Conservation (phyloP, 2,329 filamentous ascomycete species). For the Stagonosporopsis vannaccii region DNA sequence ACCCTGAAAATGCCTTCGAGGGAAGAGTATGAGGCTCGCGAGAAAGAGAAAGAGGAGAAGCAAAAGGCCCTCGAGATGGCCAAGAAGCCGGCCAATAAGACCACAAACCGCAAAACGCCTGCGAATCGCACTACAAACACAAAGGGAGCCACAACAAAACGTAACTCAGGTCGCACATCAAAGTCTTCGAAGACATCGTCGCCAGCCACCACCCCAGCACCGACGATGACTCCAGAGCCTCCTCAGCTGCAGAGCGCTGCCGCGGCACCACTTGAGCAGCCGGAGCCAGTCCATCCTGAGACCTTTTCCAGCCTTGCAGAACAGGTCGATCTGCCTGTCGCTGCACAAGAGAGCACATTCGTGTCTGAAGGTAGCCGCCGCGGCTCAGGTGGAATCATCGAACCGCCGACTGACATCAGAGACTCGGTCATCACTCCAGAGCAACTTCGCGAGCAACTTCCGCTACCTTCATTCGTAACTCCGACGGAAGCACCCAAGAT, state of each 20-base stretch:
- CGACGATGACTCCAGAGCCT: slow-evolving; percentile 47
- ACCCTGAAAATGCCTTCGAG: slow-evolving; percentile 65
- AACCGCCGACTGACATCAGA: slow-evolving; percentile 40
- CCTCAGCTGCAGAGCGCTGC: slow-evolving; percentile 34
- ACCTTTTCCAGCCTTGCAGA: slow-evolving; percentile 16
- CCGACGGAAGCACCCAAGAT: slow-evolving; percentile 26
- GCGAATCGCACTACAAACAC: slow-evolving; percentile 26
- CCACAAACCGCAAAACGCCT: slow-evolving; percentile 29
- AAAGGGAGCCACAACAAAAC: slow-evolving; percentile 31
- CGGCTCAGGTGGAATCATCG: slow-evolving; percentile 27
- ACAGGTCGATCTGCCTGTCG: neutral
- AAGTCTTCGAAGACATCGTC: slow-evolving; percentile 36
- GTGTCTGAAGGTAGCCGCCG: slow-evolving; percentile 22
- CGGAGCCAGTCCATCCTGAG: slow-evolving; percentile 35
- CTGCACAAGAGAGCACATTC: neutral
- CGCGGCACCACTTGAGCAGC: slow-evolving; percentile 34
- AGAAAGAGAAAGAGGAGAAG: slow-evolving; percentile 54
- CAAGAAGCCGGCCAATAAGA: slow-evolving; percentile 44
- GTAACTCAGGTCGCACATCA: slow-evolving; percentile 30
- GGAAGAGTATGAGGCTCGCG: slow-evolving; percentile 63
- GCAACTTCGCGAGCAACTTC: slow-evolving; percentile 47
- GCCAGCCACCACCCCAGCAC: slow-evolving; percentile 46
- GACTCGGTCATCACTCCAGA: slow-evolving; percentile 45
- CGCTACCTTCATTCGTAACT: slow-evolving; percentile 42
- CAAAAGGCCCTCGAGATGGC: slow-evolving; percentile 46